Percentiles rank a stretch among this genome's conserved stretches.
phyloP scores from a whole-genome alignment of 2,329 filamentous ascomycete species.

The Fusarium sp. region DNA sequence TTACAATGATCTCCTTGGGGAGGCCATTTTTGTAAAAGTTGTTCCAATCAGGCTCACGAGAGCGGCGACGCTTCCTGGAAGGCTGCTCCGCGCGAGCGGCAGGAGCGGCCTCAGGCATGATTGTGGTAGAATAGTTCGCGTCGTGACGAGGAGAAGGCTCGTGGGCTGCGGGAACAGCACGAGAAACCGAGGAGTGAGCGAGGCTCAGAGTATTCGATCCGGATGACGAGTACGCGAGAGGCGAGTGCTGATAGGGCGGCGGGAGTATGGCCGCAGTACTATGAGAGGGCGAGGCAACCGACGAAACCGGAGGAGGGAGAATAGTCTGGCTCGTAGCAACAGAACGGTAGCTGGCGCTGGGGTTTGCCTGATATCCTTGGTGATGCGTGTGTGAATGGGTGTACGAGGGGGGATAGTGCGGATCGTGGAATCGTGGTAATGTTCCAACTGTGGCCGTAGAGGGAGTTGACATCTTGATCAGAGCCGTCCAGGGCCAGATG shows the following conservation, averaged over 20 bases:
- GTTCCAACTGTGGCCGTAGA: slow-evolving; percentile 66
- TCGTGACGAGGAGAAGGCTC: slow-evolving; percentile 43
- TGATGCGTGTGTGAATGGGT: slow-evolving; percentile 55
- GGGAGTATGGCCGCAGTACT: slow-evolving; percentile 38
- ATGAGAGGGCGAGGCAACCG: slow-evolving; percentile 42
- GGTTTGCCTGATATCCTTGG: slow-evolving; percentile 45
- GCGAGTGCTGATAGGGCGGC: slow-evolving; percentile 45
- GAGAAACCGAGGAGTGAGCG: slow-evolving; percentile 46
- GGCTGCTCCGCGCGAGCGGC: slow-evolving; percentile 47
- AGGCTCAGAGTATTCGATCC: slow-evolving; percentile 49
- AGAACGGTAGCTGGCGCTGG: slow-evolving; percentile 47
- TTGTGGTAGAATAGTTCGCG: slow-evolving; percentile 40
- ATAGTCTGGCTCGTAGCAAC: slow-evolving; percentile 42
- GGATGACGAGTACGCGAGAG: slow-evolving; percentile 48
- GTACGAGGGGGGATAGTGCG: slow-evolving; percentile 58
- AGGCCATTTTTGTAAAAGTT: slow-evolving; percentile 86
- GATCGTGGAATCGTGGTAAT: not conserved
- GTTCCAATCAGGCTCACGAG: slow-evolving; percentile 79
- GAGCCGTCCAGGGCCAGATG: slow-evolving; percentile 40
- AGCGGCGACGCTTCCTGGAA: slow-evolving; percentile 66
- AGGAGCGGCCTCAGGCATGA: slow-evolving; percentile 44
- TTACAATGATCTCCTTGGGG: slow-evolving; percentile 87
- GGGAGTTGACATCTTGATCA: slow-evolving; percentile 78
- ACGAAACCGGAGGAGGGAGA: slow-evolving; percentile 47
- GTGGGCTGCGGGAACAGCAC: slow-evolving; percentile 48